Conservation (phyloP, 306 rosid species). For the Quercus gilva region DNA sequence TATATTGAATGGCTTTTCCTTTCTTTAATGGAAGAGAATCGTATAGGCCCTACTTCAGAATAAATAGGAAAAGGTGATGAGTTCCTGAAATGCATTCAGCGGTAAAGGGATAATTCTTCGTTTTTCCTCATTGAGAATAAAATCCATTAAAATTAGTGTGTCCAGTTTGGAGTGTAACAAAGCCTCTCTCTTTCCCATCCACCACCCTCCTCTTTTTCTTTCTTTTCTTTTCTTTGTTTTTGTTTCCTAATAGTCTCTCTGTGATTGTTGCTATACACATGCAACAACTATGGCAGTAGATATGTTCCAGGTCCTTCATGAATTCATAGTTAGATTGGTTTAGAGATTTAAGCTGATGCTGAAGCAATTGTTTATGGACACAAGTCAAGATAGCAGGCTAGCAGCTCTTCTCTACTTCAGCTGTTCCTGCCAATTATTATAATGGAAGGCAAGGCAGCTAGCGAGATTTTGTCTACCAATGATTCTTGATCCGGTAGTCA, state of each 20-base stretch:
- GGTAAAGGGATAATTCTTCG: slow-evolving; percentile 44
- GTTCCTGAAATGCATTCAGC: slow-evolving; percentile 47
- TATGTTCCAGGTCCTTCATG: slow-evolving; percentile 31
- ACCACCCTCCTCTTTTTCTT: background rate
- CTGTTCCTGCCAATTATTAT: slow-evolving; percentile 13
- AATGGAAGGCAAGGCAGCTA: slow-evolving; percentile 40
- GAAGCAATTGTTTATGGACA: background rate
- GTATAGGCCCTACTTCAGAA: slow-evolving; percentile 27
- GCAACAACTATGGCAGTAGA: slow-evolving; percentile 37
- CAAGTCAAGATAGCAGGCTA: slow-evolving; percentile 5
- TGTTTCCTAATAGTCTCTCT: background rate
- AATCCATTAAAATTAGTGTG: background rate
- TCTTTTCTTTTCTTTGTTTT: slow-evolving; percentile 12
- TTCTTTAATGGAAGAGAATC: slow-evolving; percentile 43
- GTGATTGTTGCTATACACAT: slow-evolving; percentile 28
- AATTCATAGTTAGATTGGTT: slow-evolving; percentile 19
- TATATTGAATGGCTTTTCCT: slow-evolving; percentile 29
- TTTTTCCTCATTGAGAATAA: slow-evolving; percentile 12
- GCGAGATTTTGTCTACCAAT: slow-evolving; percentile 20
- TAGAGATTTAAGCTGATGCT: background rate
- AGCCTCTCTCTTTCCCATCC: background rate
- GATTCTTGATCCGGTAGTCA: slow-evolving; percentile 27
- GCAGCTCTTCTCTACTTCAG: slow-evolving; percentile 6
- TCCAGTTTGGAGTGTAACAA: background rate
- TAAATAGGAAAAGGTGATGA: slow-evolving; percentile 54